phyloP scores from a whole-genome alignment of 2,329 filamentous ascomycete species.

The Paracoccidioides brasiliensis region DNA sequence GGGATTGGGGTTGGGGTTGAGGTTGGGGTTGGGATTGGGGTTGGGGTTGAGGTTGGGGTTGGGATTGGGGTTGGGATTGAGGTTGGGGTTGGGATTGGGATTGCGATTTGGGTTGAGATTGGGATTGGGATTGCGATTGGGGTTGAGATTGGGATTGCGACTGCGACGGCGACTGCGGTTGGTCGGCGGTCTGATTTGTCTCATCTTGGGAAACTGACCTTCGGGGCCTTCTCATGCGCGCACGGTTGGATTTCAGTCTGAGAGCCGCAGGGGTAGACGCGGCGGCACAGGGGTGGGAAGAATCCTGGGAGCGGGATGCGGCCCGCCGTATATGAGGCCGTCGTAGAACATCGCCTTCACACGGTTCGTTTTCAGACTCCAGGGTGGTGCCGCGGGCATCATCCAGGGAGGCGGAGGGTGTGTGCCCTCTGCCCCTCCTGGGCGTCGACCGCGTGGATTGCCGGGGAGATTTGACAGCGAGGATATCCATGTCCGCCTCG shows the following conservation, averaged over 20 bases:
- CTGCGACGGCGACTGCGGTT: too few species aligned
- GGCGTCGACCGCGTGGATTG: not conserved
- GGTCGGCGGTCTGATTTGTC: not conserved
- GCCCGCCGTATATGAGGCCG: not conserved
- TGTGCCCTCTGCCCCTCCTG: not conserved
- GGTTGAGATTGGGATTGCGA: not conserved
- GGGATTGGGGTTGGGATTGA: not conserved
- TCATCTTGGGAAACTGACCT: not conserved
- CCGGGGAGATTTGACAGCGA: conserved; percentile 17
- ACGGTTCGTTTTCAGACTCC: not conserved
- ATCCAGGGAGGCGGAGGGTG: not conserved
- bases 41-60: too few species aligned
- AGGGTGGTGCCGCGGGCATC: not conserved
- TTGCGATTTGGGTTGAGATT: too few species aligned
- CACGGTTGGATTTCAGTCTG: not conserved
- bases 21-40: not conserved
- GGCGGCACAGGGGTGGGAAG: not conserved
- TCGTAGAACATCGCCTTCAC: not conserved
- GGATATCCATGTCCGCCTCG: conserved; percentile 23
- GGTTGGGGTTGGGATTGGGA: not conserved
- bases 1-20: not conserved
- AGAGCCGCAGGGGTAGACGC: not conserved
- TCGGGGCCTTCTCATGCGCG: not conserved
- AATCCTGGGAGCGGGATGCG: not conserved
- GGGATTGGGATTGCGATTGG: not conserved